Evolutionary conservation across 2,329 filamentous ascomycete species (phyloP).

Genomic region (Nothopassalora personata): DNA sequence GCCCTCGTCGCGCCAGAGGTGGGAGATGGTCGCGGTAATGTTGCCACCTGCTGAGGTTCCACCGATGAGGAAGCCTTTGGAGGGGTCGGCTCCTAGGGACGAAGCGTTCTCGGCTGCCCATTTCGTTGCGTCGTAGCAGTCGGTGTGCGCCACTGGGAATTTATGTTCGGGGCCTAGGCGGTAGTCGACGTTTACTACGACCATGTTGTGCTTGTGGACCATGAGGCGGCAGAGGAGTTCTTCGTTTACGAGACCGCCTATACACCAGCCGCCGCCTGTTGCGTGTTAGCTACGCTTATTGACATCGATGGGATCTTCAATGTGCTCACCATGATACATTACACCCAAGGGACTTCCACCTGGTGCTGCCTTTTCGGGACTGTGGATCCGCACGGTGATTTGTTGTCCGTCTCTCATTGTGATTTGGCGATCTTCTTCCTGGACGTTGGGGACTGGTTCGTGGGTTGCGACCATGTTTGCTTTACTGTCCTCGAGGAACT

Average conservation of each 20-base stretch:
- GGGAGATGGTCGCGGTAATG: constrained; percentile 36
- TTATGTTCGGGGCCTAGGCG: constrained; percentile 56
- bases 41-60: constrained; percentile 46
- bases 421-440: constrained; percentile 39
- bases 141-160: constrained; percentile 58
- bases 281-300: no score
- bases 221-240: constrained; percentile 2
- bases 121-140: constrained; percentile 57
- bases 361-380: constrained; percentile 19
- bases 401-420: constrained; percentile 32
- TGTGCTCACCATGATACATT: no score
- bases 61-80: constrained; percentile 45
- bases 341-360: constrained; percentile 31
- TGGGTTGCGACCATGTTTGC: constrained; percentile 9
- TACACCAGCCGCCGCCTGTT: constrained; percentile 43
- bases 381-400: constrained; percentile 29
- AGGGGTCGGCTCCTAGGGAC: constrained; percentile 37
- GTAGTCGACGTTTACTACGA: constrained; percentile 58
- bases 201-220: constrained; percentile 18
- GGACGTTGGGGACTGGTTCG: constrained; percentile 20
- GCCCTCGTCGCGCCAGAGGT: constrained; percentile 39
- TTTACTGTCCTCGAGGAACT: constrained; percentile 19
- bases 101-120: constrained; percentile 43
- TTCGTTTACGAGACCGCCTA: constrained; percentile 35
- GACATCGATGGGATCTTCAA: no score